These are phyloP conservation scores for Aurifilum marmelostoma DNA, from an alignment of 2,329 filamentous ascomycete species.

Conservation along the genomic window DNA sequence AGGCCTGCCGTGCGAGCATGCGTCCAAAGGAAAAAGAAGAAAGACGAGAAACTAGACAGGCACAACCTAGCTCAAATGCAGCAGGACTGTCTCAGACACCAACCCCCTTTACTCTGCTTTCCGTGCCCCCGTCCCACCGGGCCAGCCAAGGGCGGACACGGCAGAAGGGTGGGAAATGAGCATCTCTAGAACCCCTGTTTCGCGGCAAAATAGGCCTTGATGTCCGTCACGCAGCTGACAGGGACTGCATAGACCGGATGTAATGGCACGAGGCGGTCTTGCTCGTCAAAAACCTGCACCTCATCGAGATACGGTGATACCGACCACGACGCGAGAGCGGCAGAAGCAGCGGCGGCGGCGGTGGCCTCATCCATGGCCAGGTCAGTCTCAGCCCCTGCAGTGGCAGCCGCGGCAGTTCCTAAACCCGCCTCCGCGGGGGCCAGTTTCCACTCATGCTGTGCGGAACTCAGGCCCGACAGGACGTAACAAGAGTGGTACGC, in stretches of 20 bases:
- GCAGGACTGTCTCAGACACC: constrained; percentile 19
- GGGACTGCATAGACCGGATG: constrained; percentile 89
- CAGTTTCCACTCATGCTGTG: constrained; percentile 70
- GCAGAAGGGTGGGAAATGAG: neutral
- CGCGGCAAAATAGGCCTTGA: constrained; percentile 66
- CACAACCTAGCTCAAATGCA: neutral
- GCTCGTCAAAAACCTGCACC: constrained; percentile 68
- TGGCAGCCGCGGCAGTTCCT: constrained; percentile 31
- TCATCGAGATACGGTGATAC: constrained; percentile 54
- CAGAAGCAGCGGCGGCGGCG: constrained; percentile 9
- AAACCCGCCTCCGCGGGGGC: constrained; percentile 42
- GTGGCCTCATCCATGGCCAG: constrained; percentile 35
- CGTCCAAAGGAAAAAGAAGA: neutral
- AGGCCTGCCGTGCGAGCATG: constrained; percentile 13
- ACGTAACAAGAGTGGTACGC: constrained; percentile 94
- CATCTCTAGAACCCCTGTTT: constrained; percentile 58
- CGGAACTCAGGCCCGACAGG: constrained; percentile 80
- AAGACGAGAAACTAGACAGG: neutral
- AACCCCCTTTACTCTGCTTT: neutral
- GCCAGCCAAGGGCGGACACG: neutral
- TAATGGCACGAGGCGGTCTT: constrained; percentile 69
- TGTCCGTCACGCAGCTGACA: constrained; percentile 66
- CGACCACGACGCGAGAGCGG: constrained; percentile 42
- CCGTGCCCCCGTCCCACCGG: constrained; percentile 1
- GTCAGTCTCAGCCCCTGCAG: constrained; percentile 38